phyloP scores from a whole-genome alignment of 768 basidiomycete genomes.

The Boletellus ananiceps region DNA sequence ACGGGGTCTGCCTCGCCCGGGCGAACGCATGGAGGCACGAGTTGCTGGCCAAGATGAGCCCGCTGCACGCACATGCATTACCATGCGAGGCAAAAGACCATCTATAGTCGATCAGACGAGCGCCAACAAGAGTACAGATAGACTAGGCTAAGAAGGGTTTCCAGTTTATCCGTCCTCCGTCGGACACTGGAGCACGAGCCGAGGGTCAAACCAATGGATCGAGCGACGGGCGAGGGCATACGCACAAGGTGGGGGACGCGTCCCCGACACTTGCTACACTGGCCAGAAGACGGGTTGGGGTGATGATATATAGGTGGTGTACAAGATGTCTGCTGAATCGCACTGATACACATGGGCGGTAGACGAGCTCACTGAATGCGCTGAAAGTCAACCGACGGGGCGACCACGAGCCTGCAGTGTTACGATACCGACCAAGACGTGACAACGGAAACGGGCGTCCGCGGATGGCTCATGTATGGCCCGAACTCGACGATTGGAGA shows the following conservation, averaged over 20 bases:
- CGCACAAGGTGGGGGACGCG: constrained; percentile 14
- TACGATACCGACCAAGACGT: constrained; percentile 15
- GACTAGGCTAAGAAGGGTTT: constrained; percentile 5
- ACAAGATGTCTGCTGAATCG: constrained; percentile 14
- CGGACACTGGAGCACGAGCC: not conserved
- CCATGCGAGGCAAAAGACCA: constrained; percentile 8
- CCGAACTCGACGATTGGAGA: constrained; percentile 6
- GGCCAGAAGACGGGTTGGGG: constrained; percentile 4
- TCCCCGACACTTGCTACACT: constrained; percentile 1
- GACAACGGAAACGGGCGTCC: constrained; percentile 2
- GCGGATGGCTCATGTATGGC: constrained; percentile 12
- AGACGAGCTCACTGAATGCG: constrained; percentile 14
- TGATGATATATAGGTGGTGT: constrained; percentile 7
- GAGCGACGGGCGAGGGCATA: not conserved
- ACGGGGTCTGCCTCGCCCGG: no score
- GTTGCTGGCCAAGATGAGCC: no score
- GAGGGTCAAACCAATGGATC: not conserved
- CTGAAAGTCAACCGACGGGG: constrained; percentile 10
- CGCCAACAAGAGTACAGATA: constrained; percentile 10
- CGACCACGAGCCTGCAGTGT: constrained; percentile 1
- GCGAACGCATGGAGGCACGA: no score
- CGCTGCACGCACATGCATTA: not conserved
- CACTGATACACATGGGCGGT: constrained; percentile 9
- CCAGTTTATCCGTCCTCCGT: constrained; percentile 4
- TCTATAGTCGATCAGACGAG: constrained; percentile 10